Base-by-base conservation (phyloP, 345 rosid genomes). In the Linum trigynum region DNA sequence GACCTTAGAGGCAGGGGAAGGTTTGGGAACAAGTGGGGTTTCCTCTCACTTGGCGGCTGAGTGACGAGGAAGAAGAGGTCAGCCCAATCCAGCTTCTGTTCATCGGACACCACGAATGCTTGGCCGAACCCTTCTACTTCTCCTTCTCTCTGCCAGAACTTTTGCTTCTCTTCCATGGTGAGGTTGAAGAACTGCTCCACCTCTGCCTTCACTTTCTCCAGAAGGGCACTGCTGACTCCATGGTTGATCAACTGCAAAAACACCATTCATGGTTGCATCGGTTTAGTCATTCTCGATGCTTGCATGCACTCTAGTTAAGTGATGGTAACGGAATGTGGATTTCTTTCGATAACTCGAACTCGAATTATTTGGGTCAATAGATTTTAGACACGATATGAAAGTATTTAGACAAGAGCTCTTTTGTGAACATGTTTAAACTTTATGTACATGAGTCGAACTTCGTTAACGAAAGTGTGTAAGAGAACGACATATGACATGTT, bases 91-190 rank as follows among this genome's bases (percentile, higher is more conserved):
- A 76, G 76, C 58, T 72, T 72, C 51, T 76, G 80, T 14, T 72
- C 76, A 39, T 72, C 74, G 2, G 76, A 76, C 2, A 72, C 66
- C 38, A 72, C 76, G 66, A 76, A 76, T 36, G 67, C 64, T 61
- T 76, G 74, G 1, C 77, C 80, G 56, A 72, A 76, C 2, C 80
- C 77, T 53, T 76, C 76, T 0, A 69, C 23, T 6, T 76, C 80
- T 58, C 69, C 80, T 53, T 51, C 38, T 38, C 55, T 42, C 53
- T 76, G 80, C 71, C 69, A 72, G 6, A 56, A 71, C 4, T 55
- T 68, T 15, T 71, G 65, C 70, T 78, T 78, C 56, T 74, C 72
- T 59, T 78, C 81, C 76, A 65, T 59, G 35, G 81, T 67, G 9
- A 71, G 57, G 17, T 71, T 62, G 63, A 77, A 74, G 12, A 77